Percentiles rank a stretch among this genome's conserved stretches.
These are phyloP conservation scores for Scheffersomyces spartinae DNA, from an alignment of 805 yeast species.

Conservation along the genomic window DNA sequence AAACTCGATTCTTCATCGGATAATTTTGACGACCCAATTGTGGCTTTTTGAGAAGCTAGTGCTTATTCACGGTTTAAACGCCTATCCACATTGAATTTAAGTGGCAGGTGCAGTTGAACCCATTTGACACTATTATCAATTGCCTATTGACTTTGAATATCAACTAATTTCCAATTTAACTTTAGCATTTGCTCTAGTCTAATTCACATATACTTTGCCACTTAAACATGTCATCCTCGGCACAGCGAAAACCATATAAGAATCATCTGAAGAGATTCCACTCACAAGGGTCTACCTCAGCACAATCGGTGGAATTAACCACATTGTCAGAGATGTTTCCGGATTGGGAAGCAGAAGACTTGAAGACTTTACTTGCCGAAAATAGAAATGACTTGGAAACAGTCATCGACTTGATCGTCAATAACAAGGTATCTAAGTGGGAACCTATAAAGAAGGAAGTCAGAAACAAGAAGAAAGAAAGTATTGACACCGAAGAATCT, in stretches of 20 bases:
- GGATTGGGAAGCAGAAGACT: constrained; percentile 86
- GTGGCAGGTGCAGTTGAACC: no score
- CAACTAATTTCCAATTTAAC: constrained; percentile 1
- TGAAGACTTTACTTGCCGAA: constrained; percentile 64
- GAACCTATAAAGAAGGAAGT: constrained; percentile 77
- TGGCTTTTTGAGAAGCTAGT: no score
- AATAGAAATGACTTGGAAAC: constrained; percentile 61
- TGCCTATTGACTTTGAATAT: no score
- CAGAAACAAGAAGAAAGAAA: constrained; percentile 30
- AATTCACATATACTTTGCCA: not conserved
- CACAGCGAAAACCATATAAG: constrained; percentile 31
- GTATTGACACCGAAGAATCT: constrained; percentile 8
- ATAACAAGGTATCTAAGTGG: constrained; percentile 88
- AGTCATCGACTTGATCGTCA: constrained; percentile 78
- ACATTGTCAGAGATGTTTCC: constrained; percentile 82
- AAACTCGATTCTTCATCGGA: no score
- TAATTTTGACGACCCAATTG: no score
- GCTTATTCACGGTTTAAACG: no score
- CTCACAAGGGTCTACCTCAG: constrained; percentile 10
- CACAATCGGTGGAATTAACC: constrained; percentile 23
- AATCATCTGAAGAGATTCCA: constrained; percentile 35
- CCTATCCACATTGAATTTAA: no score
- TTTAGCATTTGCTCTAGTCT: not conserved
- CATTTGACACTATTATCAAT: no score
- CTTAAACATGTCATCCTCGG: constrained; percentile 7